phyloP scores from a whole-genome alignment of 257 asterid species.

The Lithospermum erythrorhizon region DNA sequence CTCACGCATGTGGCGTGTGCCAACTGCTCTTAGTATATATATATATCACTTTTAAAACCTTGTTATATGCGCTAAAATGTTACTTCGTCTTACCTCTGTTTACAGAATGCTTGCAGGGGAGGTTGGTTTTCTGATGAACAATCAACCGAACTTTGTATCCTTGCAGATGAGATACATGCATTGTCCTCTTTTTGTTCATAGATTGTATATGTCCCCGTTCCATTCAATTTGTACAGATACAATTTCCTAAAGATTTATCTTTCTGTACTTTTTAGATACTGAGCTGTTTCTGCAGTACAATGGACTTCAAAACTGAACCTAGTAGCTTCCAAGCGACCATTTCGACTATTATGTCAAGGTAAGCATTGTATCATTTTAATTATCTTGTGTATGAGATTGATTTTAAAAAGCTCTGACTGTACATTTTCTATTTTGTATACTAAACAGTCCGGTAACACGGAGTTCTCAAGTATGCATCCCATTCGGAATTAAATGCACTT shows the following conservation, averaged over 20 bases:
- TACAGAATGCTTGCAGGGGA: conserved; percentile 66
- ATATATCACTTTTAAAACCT: not conserved
- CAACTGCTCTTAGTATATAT: too few species aligned
- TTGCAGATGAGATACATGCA: conserved; percentile 43
- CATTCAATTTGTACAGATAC: not conserved
- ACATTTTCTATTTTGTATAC: not conserved
- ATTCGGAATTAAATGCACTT: not conserved
- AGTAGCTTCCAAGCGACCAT: conserved; percentile 33
- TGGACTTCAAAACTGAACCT: conserved; percentile 38
- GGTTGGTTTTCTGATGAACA: conserved; percentile 70
- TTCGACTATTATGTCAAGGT: conserved; percentile 66
- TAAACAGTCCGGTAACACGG: not conserved
- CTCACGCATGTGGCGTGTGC: too few species aligned
- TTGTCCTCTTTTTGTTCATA: not conserved
- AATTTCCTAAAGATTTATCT: not conserved
- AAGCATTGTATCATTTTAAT: not conserved
- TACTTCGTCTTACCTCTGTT: conserved; percentile 8
- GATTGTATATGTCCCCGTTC: not conserved
- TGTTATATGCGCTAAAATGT: not conserved
- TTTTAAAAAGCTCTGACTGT: not conserved
- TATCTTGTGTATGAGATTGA: too few species aligned
- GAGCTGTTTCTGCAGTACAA: conserved; percentile 32
- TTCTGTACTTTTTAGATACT: not conserved
- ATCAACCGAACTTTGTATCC: conserved; percentile 44
- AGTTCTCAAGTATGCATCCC: not conserved